A percentile compares a stretch with the other conserved stretches of the same genome.
These are phyloP conservation scores for Plectosphaerella sp. DNA, from an alignment of 2,329 filamentous ascomycete species.

Conservation along the genomic window DNA sequence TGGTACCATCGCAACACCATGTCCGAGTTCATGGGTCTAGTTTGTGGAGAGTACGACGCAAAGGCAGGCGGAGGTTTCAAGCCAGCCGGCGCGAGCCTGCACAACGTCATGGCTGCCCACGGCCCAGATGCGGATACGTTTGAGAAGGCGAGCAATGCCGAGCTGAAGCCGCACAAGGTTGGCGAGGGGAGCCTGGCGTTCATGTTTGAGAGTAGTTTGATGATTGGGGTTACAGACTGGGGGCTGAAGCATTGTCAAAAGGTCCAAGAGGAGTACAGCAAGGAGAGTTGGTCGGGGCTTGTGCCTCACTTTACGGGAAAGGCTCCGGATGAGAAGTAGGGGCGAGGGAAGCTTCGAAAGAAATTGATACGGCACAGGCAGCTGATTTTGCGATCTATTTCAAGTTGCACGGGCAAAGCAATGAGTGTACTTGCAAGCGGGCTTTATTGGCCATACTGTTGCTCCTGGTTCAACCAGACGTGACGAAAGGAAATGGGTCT, in stretches of 20 bases:
- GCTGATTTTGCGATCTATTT: too few relatives aligned
- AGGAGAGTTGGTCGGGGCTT: conserved; percentile 43
- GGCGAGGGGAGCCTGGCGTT: conserved; percentile 43
- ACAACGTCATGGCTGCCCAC: conserved; percentile 56
- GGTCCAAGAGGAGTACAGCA: conserved; percentile 51
- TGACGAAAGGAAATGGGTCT: too few relatives aligned
- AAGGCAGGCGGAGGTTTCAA: conserved; percentile 39
- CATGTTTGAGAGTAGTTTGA: conserved; percentile 46
- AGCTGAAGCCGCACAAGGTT: conserved; percentile 36
- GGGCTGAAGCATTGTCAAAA: conserved; percentile 35
- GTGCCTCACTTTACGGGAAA: conserved; percentile 13
- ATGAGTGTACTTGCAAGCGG: too few relatives aligned
- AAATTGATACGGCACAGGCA: too few relatives aligned
- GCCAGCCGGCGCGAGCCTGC: conserved; percentile 38
- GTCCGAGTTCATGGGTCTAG: conserved; percentile 43
- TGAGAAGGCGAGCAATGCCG: conserved; percentile 39
- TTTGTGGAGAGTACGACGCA: conserved; percentile 41
- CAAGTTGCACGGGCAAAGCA: too few relatives aligned
- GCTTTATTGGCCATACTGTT: too few relatives aligned
- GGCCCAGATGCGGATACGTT: conserved; percentile 42
- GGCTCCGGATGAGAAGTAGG: not conserved
- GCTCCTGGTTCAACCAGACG: too few relatives aligned
- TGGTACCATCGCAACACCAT: conserved; percentile 54
- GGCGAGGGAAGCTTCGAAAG: too few relatives aligned
- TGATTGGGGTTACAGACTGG: conserved; percentile 53